A percentile compares a stretch with the other conserved stretches of the same genome.
Evolutionary conservation across 2,329 filamentous ascomycete genomes (phyloP).

Genomic region (Moelleriella libera): DNA sequence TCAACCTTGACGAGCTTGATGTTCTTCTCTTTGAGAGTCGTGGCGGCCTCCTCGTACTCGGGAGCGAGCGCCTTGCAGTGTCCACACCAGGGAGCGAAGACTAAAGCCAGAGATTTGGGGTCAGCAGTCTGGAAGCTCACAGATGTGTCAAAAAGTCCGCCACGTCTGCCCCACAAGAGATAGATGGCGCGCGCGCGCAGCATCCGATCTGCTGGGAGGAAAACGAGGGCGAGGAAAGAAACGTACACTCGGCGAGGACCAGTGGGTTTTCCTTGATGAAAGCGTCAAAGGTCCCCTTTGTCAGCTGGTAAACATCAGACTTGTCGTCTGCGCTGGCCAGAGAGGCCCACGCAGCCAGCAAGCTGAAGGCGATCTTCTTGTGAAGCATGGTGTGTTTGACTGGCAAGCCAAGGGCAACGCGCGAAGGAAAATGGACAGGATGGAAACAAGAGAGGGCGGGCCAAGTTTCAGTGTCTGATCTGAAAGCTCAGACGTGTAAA

Average conservation of each 20-base stretch:
- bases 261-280: slow-evolving; percentile 80
- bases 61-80: slow-evolving; percentile 97
- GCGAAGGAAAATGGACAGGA: background rate
- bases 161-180: background rate
- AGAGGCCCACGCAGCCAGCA: slow-evolving; percentile 39
- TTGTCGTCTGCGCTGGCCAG: slow-evolving; percentile 39
- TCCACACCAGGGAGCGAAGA: slow-evolving; percentile 94
- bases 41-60: slow-evolving; percentile 80
- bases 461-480: no score
- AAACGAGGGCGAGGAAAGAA: background rate
- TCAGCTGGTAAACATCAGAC: slow-evolving; percentile 77
- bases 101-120: slow-evolving; percentile 23
- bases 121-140: slow-evolving; percentile 17
- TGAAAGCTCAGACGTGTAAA: background rate
- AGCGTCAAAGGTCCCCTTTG: slow-evolving; percentile 71
- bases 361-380: slow-evolving; percentile 36
- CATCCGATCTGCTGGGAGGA: background rate
- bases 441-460: background rate
- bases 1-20: slow-evolving; percentile 79
- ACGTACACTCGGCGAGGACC: slow-evolving; percentile 85
- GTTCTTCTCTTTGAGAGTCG: slow-evolving; percentile 73
- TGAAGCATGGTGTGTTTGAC: slow-evolving; percentile 27
- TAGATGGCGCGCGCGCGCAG: no score
- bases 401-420: background rate
- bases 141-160: background rate